Conservation (phyloP, 176 grass and related monocot species). For the Rhynchospora breviuscula region DNA sequence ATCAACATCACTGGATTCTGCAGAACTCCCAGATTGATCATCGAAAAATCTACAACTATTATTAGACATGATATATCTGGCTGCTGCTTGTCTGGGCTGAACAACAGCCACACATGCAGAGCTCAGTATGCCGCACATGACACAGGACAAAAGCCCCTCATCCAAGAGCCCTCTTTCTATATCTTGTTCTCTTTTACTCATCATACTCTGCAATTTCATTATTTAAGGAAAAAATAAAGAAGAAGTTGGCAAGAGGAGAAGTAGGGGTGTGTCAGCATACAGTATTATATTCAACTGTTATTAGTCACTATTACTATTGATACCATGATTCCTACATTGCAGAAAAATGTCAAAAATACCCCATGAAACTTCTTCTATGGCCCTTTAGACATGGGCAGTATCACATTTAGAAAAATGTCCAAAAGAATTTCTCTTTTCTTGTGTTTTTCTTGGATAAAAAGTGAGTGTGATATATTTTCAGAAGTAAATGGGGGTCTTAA, state of each 20-base stretch:
- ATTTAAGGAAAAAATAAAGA: slow-evolving; percentile 35
- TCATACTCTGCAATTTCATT: slow-evolving; percentile 39
- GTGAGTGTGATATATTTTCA: background rate
- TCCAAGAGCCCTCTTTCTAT: slow-evolving; percentile 58
- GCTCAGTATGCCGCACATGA: slow-evolving; percentile 94
- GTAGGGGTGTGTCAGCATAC: background rate
- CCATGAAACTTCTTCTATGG: background rate
- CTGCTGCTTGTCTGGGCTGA: slow-evolving; percentile 71
- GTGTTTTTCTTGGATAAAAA: background rate
- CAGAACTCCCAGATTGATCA: slow-evolving; percentile 31
- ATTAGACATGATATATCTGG: slow-evolving; percentile 59
- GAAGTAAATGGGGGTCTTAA: background rate
- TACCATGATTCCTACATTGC: background rate
- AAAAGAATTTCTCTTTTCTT: background rate
- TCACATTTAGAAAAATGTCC: too few relatives aligned
- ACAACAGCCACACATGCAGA: slow-evolving; percentile 88
- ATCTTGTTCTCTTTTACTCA: slow-evolving; percentile 31
- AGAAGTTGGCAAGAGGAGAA: background rate
- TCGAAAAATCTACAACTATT: slow-evolving; percentile 30
- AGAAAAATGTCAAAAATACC: background rate
- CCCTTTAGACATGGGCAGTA: background rate
- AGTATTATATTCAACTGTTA: background rate
- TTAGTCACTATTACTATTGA: background rate
- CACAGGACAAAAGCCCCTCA: slow-evolving; percentile 85
- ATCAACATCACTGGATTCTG: slow-evolving; percentile 41